Evolutionary conservation across 805 yeast species (phyloP).

Genomic region (Kazachstania viticola): DNA sequence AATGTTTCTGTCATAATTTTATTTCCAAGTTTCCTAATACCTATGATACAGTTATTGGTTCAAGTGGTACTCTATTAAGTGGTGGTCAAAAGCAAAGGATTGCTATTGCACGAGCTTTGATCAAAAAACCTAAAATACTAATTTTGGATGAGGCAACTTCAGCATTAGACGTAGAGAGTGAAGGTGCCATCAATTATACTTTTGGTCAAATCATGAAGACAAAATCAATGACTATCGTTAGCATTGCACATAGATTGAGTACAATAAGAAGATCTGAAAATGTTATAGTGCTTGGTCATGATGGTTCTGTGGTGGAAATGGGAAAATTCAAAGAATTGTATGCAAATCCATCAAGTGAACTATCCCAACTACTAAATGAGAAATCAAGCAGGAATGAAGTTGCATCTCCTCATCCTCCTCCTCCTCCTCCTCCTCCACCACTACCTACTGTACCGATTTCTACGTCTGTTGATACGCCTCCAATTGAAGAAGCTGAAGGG

Average conservation of each 20-base stretch:
- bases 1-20: conserved; percentile 49
- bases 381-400: conserved; percentile 16
- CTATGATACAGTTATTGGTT: conserved; percentile 53
- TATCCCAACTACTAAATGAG: conserved; percentile 30
- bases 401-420: neutral
- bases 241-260: conserved; percentile 87
- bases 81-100: conserved; percentile 90
- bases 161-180: conserved; percentile 65
- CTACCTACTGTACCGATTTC: neutral
- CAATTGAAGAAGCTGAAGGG: neutral
- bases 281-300: conserved; percentile 70
- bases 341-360: conserved; percentile 32
- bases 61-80: conserved; percentile 59
- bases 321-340: conserved; percentile 53
- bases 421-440: neutral
- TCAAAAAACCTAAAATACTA: conserved; percentile 62
- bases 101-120: conserved; percentile 74
- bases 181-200: conserved; percentile 71
- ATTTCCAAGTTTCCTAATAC: conserved; percentile 52
- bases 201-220: conserved; percentile 49
- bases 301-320: conserved; percentile 71
- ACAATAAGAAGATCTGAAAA: conserved; percentile 81
- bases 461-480: neutral
- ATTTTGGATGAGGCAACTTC: conserved; percentile 86
- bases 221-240: conserved; percentile 62